These are phyloP conservation scores for Basidiobolus meristosporus DNA, from an alignment of 371 early-diverging fungal species.

Conservation along the genomic window DNA sequence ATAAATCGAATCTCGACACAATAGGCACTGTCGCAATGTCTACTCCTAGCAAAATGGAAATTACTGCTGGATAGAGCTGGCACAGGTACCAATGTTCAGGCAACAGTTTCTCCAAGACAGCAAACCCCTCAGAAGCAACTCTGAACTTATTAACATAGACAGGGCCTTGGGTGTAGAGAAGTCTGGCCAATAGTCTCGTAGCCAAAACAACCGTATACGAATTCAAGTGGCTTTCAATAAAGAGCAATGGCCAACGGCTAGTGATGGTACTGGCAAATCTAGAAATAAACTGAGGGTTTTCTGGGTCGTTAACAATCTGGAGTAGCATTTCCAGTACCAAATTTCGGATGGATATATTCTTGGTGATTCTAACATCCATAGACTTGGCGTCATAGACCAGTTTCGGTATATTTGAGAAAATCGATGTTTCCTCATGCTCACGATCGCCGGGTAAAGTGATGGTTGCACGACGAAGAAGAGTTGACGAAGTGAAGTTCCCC, in stretches of 20 bases:
- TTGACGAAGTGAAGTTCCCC: too few species aligned
- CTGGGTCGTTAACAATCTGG: conserved; percentile 32
- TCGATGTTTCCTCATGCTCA: too few species aligned
- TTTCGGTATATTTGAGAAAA: too few species aligned
- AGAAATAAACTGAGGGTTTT: conserved; percentile 13
- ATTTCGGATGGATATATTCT: conserved; percentile 35
- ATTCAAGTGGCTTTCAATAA: conserved; percentile 29
- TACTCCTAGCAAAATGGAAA: conserved; percentile 31
- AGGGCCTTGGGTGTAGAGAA: conserved; percentile 26
- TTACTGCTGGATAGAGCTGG: conserved; percentile 31
- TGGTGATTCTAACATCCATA: conserved; percentile 9
- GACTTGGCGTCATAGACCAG: too few species aligned
- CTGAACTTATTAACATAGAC: conserved; percentile 30
- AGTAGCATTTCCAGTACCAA: conserved; percentile 48
- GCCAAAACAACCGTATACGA: conserved; percentile 34
- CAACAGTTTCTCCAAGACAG: conserved; percentile 25
- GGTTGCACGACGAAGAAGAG: too few species aligned
- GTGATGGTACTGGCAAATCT: conserved; percentile 40
- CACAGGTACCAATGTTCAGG: conserved; percentile 35
- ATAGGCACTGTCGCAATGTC: conserved; percentile 30
- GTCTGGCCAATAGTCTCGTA: conserved; percentile 27
- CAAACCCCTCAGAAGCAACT: conserved; percentile 30
- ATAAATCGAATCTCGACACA: conserved; percentile 20
- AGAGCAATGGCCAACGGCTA: conserved; percentile 49
- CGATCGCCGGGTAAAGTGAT: too few species aligned